Percentiles rank a stretch among this genome's conserved stretches.
Evolutionary conservation across 768 basidiomycete species (phyloP).

Genomic region (Asterophora parasitica): DNA sequence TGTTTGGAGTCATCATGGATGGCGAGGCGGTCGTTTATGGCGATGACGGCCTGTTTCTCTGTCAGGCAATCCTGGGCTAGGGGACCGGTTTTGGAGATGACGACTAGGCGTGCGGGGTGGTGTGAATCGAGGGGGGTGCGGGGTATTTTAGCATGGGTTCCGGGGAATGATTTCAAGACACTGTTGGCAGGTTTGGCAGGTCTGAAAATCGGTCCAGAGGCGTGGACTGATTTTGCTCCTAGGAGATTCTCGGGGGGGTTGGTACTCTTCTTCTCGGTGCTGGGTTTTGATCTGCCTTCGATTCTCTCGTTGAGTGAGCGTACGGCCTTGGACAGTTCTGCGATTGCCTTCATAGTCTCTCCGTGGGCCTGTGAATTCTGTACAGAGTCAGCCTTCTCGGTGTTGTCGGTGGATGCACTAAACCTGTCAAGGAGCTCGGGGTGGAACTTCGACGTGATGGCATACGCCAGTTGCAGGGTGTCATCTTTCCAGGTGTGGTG

Average conservation of each 20-base stretch:
- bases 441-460: no score
- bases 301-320: neutral
- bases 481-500: no score
- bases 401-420: no score
- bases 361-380: no score
- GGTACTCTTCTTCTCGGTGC: neutral
- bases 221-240: neutral
- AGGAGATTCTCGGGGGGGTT: neutral
- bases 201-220: neutral
- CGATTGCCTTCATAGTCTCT: neutral
- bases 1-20: constrained; percentile 2
- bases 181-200: neutral
- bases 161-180: no score
- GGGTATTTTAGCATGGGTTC: no score
- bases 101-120: no score
- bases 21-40: constrained; percentile 12
- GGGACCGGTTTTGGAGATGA: no score
- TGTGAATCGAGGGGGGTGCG: no score
- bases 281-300: neutral
- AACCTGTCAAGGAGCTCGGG: no score
- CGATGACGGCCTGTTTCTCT: neutral
- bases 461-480: no score
- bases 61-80: constrained; percentile 4
- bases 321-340: neutral
- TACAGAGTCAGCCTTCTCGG: no score